Percentiles rank a stretch among this genome's conserved stretches.
These are phyloP conservation scores for Diplodia mutila DNA, from an alignment of 2,329 filamentous ascomycete species.

Conservation along the genomic window DNA sequence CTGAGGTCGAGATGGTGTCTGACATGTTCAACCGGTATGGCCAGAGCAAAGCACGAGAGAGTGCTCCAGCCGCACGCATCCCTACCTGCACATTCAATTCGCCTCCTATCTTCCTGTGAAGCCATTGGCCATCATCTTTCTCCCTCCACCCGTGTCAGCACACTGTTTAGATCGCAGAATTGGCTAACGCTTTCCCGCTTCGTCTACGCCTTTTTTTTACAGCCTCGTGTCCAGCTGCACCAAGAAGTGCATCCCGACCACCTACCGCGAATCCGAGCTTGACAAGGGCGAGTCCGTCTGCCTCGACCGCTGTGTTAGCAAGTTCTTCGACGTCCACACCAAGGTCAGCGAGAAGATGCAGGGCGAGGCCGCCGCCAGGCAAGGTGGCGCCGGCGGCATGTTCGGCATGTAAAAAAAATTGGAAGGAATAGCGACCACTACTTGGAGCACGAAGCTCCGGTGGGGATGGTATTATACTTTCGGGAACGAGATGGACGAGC, in stretches of 20 bases:
- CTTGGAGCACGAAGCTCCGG: background rate
- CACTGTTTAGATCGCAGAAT: background rate
- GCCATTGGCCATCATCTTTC: background rate
- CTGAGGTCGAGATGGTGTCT: constrained; percentile 95
- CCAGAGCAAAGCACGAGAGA: background rate
- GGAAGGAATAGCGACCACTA: background rate
- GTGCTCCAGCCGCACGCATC: background rate
- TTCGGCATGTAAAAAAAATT: constrained; percentile 66
- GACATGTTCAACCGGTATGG: constrained; percentile 96
- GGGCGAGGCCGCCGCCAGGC: constrained; percentile 73
- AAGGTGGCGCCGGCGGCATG: constrained; percentile 58
- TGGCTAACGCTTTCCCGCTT: background rate
- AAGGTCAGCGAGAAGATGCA: constrained; percentile 98
- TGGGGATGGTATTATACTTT: background rate
- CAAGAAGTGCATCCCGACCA: constrained; percentile 87
- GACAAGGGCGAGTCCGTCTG: constrained; percentile 99
- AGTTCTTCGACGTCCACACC: constrained; percentile 98
- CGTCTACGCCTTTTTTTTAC: constrained; percentile 1
- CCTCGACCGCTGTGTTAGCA: constrained; percentile 93
- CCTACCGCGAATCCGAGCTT: constrained; percentile 94
- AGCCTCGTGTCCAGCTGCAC: constrained; percentile 88
- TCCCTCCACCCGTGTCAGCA: background rate
- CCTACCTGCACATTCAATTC: background rate
- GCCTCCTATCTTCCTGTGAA: background rate
- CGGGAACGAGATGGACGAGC: background rate